Conservation (phyloP, 371 early-diverging fungal genomes). For the Sporodiniella umbellata region DNA sequence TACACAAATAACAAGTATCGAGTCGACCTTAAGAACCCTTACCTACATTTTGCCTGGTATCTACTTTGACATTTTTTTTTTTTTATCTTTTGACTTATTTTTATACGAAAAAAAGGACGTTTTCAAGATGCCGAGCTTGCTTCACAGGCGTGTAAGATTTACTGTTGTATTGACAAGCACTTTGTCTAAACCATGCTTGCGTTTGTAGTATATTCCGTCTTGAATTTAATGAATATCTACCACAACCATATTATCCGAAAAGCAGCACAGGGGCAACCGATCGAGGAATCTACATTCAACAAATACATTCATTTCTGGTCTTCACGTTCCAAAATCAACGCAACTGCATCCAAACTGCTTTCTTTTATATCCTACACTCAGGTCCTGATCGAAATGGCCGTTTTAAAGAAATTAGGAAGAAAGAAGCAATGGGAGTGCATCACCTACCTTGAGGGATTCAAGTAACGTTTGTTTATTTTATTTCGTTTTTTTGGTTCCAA, state of each 20-base stretch:
- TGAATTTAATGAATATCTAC: conserved; percentile 82
- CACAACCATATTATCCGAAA: conserved; percentile 82
- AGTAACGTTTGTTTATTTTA: too few species aligned
- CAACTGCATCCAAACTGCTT: conserved; percentile 56
- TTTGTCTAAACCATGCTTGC: not conserved
- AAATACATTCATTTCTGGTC: conserved; percentile 71
- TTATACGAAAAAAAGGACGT: conserved; percentile 58
- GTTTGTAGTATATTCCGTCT: conserved; percentile 69
- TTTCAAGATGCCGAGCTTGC: conserved; percentile 92
- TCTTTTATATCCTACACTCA: conserved; percentile 77
- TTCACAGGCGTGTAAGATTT: conserved; percentile 78
- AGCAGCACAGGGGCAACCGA: conserved; percentile 48
- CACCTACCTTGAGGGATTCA: conserved; percentile 66
- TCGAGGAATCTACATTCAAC: conserved; percentile 70
- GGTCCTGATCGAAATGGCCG: conserved; percentile 84
- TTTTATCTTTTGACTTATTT: conserved; percentile 1
- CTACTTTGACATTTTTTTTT: not conserved
- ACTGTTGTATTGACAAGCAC: not conserved
- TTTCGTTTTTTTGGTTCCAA: too few species aligned
- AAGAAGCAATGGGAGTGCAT: conserved; percentile 67
- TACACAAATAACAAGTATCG: conserved; percentile 83
- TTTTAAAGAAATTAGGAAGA: conserved; percentile 66
- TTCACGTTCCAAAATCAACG: conserved; percentile 45
- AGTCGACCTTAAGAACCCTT: conserved; percentile 80
- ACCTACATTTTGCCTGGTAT: conserved; percentile 91